A percentile compares a stretch with the other conserved stretches of the same genome.
phyloP scores from a whole-genome alignment of 257 asterid genomes.

The Nicotiana tabacum region DNA sequence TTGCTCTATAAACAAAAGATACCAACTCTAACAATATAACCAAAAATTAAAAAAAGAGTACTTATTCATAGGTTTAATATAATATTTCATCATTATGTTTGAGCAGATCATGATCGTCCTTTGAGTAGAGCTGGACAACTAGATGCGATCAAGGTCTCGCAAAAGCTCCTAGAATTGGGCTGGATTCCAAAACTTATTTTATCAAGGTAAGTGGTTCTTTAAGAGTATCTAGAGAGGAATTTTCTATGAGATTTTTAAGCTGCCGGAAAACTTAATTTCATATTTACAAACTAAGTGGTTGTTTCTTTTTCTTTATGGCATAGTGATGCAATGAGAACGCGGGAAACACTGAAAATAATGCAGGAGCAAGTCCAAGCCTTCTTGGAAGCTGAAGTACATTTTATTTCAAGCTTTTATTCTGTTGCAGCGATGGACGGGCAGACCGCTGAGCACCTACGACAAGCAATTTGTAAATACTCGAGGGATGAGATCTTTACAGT shows the following conservation, averaged over 20 bases:
- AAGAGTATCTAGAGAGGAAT: not conserved
- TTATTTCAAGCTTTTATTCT: constrained; percentile 85
- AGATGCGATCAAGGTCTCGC: constrained; percentile 69
- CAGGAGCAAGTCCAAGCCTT: constrained; percentile 70
- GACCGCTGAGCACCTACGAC: constrained; percentile 82
- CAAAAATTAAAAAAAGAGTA: no score
- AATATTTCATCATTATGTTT: not conserved
- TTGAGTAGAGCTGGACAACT: constrained; percentile 70
- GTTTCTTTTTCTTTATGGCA: constrained; percentile 17
- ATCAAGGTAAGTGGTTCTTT: constrained; percentile 48
- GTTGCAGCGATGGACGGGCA: constrained; percentile 99
- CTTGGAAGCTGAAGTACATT: constrained; percentile 72
- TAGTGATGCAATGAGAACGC: constrained; percentile 87
- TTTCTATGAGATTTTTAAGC: not conserved
- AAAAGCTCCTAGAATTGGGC: constrained; percentile 70
- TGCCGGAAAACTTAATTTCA: not conserved
- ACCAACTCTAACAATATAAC: no score
- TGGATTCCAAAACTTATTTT: constrained; percentile 89
- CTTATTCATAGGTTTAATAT: not conserved
- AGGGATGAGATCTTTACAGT: constrained; percentile 65
- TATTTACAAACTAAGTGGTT: not conserved
- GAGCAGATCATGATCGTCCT: constrained; percentile 92
- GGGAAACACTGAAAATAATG: constrained; percentile 81
- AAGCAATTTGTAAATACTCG: constrained; percentile 58
- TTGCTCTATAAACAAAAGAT: not conserved